Base-by-base conservation (phyloP, 2,329 filamentous ascomycete species). In the Akanthomyces dipterigenus region DNA sequence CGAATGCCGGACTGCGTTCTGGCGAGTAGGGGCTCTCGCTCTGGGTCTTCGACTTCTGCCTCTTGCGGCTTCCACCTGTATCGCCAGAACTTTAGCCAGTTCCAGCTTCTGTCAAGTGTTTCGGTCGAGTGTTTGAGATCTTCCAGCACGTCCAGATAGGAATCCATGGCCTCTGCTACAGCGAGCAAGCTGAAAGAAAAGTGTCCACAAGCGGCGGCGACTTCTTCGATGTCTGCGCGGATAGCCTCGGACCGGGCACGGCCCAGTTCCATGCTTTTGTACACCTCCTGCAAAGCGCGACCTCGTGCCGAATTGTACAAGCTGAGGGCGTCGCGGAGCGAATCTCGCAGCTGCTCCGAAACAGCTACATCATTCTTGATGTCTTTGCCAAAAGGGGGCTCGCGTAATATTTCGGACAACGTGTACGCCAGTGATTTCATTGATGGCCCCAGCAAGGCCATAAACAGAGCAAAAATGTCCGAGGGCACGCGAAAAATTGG, bases 391-490 rank as follows among this genome's bases (percentile, higher is more conserved):
- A 96, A 98, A 0, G 93, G 91, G 1, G 96, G 82, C 64, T 96
- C 92, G 58, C 91, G 88, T 8, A 99, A 83, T 11, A 96, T 92
- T 70, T 96, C 88, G 12, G 91, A 91, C 43, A 99, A 76, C 0
- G 95, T 98, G 68, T 89, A 95, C 3, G 91, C 91, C n/a, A 99
- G 77, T 0, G 93, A 97, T 73, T 96, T 96, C 87, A 97, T 96
- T 0, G 93, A 95, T 1, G 95, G 95, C 0, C 95, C 95, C 24
- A 99, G 79, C 66, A 95, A 86, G 22, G 83, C 80, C 63, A 99
- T 96, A 73, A 98, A 99, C 5, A 93, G 81, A 12, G 91, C 87
- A 71, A 98, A 98, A 65, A 98, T 96, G 62, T 96, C 91, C 0
- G 89, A 85, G 0, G 93, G 86, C 1, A 85, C 82, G 42, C 78